Evolutionary conservation across 257 asterid species (phyloP).

Genomic region (Coffea eugenioides): DNA sequence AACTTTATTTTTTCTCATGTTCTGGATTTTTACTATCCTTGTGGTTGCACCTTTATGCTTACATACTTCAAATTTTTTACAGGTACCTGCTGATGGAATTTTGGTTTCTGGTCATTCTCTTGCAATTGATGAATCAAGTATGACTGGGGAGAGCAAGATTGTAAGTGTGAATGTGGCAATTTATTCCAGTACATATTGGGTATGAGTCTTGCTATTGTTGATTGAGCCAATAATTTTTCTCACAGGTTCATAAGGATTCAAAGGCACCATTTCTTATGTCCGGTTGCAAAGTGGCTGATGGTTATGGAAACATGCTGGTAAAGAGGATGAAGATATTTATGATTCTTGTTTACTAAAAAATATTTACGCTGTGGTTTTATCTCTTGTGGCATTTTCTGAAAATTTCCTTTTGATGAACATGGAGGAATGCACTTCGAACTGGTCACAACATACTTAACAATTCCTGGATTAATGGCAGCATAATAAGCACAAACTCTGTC

Average conservation of each 20-base stretch:
- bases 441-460: not conserved
- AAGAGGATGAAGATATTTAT: constrained; percentile 1
- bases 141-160: constrained; percentile 99
- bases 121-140: constrained; percentile 91
- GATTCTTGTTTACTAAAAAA: constrained; percentile 9
- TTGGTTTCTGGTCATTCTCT: constrained; percentile 78
- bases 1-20: constrained; percentile 5
- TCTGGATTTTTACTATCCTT: not conserved
- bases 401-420: not conserved
- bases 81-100: constrained; percentile 98
- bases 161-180: constrained; percentile 44
- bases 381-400: not conserved
- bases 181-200: constrained; percentile 14
- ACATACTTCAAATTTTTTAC: constrained; percentile 25
- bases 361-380: not conserved
- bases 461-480: not conserved
- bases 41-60: not conserved
- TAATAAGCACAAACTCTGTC: not conserved
- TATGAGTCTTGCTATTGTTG: constrained; percentile 9
- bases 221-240: constrained; percentile 16
- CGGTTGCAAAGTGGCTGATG: constrained; percentile 98
- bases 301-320: constrained; percentile 97
- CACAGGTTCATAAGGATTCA: constrained; percentile 80
- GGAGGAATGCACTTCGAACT: not conserved
- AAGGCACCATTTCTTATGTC: constrained; percentile 87